phyloP scores from a whole-genome alignment of 2,329 filamentous ascomycete species.

The Nakataea oryzae region DNA sequence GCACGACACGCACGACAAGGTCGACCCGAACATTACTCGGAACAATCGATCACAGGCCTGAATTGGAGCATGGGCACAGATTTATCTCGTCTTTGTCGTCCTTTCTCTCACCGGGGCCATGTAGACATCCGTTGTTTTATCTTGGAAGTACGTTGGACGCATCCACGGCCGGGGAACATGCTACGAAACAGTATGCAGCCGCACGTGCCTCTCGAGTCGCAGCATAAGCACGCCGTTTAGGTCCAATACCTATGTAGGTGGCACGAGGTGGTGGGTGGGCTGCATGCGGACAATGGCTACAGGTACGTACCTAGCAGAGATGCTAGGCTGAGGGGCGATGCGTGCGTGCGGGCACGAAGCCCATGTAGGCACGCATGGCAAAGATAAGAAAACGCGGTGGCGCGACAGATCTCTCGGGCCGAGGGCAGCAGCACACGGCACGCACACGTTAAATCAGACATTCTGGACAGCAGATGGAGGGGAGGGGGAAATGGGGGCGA shows the following conservation, averaged over 20 bases:
- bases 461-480: not conserved
- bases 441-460: not conserved
- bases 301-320: no score
- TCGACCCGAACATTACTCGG: not conserved
- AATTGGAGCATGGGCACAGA: not conserved
- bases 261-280: no score
- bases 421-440: not conserved
- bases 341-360: not conserved
- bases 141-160: not conserved
- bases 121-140: not conserved
- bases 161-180: no score
- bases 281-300: no score
- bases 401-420: not conserved
- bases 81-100: not conserved
- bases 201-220: no score
- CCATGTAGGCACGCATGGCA: no score
- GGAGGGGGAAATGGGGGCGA: no score
- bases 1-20: not conserved
- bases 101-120: not conserved
- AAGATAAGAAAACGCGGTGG: not conserved
- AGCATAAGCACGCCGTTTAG: not conserved
- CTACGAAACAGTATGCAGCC: not conserved
- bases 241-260: not conserved
- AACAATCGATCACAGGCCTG: not conserved
- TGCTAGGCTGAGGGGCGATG: not conserved